Conservation (phyloP, 2,329 filamentous ascomycete species). For the Dactylellina parvicollis region DNA sequence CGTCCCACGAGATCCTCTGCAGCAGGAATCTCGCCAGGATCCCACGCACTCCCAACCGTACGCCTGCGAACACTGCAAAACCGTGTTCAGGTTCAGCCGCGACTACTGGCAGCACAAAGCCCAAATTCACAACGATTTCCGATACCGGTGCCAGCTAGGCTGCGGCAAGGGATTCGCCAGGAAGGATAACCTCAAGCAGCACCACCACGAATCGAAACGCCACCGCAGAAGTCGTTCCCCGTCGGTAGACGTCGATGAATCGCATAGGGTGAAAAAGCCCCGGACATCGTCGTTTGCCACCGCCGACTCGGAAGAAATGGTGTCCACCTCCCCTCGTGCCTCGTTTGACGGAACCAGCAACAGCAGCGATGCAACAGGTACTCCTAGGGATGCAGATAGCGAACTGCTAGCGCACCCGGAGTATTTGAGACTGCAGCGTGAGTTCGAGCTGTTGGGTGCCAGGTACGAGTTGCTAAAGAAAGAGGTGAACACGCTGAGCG, state of each 20-base stretch:
- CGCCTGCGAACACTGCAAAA: constrained; percentile 46
- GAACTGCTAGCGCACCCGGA: constrained; percentile 41
- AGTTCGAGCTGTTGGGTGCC: constrained; percentile 43
- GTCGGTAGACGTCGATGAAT: constrained; percentile 18
- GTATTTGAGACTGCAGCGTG: constrained; percentile 41
- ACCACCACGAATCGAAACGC: constrained; percentile 49
- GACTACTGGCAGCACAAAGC: constrained; percentile 54
- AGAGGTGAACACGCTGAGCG: constrained; percentile 38
- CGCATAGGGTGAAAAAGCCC: constrained; percentile 19
- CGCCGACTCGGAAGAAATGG: constrained; percentile 23
- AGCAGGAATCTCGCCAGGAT: constrained; percentile 23
- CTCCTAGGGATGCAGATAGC: constrained; percentile 17
- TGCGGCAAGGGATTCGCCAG: constrained; percentile 52
- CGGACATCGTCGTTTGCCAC: constrained; percentile 12
- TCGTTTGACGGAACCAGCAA: constrained; percentile 6
- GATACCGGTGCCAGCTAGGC: constrained; percentile 38
- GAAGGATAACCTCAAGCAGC: constrained; percentile 49
- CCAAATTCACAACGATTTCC: constrained; percentile 48
- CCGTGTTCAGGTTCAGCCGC: constrained; percentile 50
- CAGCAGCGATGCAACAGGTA: constrained; percentile 18
- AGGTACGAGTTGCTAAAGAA: constrained; percentile 44
- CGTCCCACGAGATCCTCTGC: constrained; percentile 22
- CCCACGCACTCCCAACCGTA: constrained; percentile 38
- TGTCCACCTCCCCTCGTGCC: constrained; percentile 16
- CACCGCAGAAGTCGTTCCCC: constrained; percentile 43